A percentile compares a stretch with the other conserved stretches of the same genome.
Conservation (phyloP, 805 yeast species). For the Priceomyces haplophilus region DNA sequence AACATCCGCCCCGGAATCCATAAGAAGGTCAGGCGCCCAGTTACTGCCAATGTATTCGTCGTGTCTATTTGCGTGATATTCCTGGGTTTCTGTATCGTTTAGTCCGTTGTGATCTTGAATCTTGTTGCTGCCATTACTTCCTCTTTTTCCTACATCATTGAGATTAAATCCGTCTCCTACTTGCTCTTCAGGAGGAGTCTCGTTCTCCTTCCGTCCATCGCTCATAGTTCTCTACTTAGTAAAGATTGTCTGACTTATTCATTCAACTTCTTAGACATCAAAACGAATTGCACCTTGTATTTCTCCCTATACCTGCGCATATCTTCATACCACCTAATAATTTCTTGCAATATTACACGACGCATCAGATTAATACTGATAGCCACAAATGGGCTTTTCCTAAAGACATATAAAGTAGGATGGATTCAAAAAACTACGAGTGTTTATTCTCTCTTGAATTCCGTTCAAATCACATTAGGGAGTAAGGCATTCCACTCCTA, state of each 20-base stretch:
- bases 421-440: too few relatives aligned
- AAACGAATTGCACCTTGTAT: not conserved
- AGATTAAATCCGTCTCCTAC: not conserved
- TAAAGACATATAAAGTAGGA: not conserved
- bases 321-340: not conserved
- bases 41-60: slow-evolving; percentile 8
- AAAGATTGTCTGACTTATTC: not conserved
- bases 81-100: not conserved
- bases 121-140: not conserved
- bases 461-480: not conserved
- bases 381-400: not conserved
- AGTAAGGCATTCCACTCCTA: not conserved
- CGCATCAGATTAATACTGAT: not conserved
- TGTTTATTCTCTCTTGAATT: too few relatives aligned
- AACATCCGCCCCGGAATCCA: slow-evolving; percentile 30
- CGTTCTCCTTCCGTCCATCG: not conserved
- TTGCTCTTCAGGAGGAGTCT: not conserved
- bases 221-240: not conserved
- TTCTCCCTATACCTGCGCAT: not conserved
- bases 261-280: not conserved
- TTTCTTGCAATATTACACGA: not conserved
- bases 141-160: not conserved
- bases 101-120: not conserved
- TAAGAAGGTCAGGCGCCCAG: slow-evolving; percentile 35
- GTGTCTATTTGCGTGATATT: not conserved